Conservation (phyloP, 192 early-diverging fungal genomes). For the Podochytrium sp. region DNA sequence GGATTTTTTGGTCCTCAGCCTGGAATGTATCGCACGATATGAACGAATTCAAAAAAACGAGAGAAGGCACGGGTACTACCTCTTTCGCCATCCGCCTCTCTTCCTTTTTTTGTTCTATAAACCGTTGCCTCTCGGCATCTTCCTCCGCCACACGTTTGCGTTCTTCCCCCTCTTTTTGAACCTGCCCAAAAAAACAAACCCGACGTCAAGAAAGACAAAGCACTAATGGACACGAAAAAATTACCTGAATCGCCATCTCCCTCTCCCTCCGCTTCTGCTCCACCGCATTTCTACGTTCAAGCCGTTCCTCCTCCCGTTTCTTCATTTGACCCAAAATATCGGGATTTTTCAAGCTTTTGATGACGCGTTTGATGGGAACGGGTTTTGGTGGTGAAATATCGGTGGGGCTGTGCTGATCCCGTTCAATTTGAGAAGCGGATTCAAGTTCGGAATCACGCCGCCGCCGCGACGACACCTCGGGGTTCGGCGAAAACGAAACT, state of each 20-base stretch:
- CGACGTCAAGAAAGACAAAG: background rate
- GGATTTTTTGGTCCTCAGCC: slow-evolving; percentile 3
- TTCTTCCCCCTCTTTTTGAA: background rate
- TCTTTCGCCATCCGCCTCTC: background rate
- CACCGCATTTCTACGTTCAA: background rate
- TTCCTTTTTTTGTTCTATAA: slow-evolving; percentile 5
- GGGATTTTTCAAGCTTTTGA: slow-evolving; percentile 5
- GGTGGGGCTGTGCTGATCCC: background rate
- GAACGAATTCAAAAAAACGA: background rate
- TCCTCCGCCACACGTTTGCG: background rate
- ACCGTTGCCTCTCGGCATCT: background rate
- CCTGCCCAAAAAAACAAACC: too few species aligned
- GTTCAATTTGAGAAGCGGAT: too few species aligned
- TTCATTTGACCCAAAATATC: slow-evolving; percentile 17
- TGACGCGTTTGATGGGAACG: background rate
- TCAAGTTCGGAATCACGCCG: too few species aligned
- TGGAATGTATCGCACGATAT: background rate
- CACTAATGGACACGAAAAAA: background rate
- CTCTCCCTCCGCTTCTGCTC: slow-evolving; percentile 1
- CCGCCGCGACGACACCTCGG: too few species aligned
- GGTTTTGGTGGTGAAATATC: background rate
- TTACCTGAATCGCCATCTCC: background rate
- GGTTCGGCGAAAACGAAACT: too few species aligned
- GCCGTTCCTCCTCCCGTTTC: slow-evolving; percentile 3
- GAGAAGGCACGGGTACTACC: background rate